Percentiles rank a stretch among this genome's conserved stretches.
Evolutionary conservation across 306 rosid genomes (phyloP).

Genomic region (Prunus fruticosa): DNA sequence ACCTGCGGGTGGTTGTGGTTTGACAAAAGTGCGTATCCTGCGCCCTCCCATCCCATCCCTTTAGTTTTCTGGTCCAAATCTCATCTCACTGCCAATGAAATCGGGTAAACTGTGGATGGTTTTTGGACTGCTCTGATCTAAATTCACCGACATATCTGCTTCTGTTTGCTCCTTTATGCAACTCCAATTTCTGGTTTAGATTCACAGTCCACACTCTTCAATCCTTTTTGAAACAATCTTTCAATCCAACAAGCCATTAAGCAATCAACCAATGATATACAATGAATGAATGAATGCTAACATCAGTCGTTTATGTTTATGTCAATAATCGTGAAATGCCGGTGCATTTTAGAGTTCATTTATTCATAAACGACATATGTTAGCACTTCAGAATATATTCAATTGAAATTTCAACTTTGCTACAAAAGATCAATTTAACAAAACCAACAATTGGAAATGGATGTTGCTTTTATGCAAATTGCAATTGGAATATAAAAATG

Average conservation of each 20-base stretch:
- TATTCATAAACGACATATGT: too few relatives aligned
- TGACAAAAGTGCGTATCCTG: slow-evolving; percentile 15
- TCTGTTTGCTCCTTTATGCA: not conserved
- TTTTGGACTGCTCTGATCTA: too few relatives aligned
- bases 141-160: slow-evolving; percentile 2
- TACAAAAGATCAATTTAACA: not conserved
- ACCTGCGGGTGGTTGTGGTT: not conserved
- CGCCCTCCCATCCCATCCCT: not conserved
- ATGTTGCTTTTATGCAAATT: not conserved
- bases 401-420: not conserved
- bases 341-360: too few relatives aligned
- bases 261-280: too few relatives aligned
- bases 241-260: too few relatives aligned
- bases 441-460: not conserved
- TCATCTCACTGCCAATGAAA: not conserved
- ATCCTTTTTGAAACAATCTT: too few relatives aligned
- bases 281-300: too few relatives aligned
- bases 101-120: not conserved
- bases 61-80: not conserved
- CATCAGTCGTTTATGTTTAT: too few relatives aligned
- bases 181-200: not conserved
- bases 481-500: slow-evolving; percentile 1
- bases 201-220: too few relatives aligned
- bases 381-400: too few relatives aligned
- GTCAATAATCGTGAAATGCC: too few relatives aligned